phyloP scores from a whole-genome alignment of 768 basidiomycete species.

The Favolaschia claudopus region DNA sequence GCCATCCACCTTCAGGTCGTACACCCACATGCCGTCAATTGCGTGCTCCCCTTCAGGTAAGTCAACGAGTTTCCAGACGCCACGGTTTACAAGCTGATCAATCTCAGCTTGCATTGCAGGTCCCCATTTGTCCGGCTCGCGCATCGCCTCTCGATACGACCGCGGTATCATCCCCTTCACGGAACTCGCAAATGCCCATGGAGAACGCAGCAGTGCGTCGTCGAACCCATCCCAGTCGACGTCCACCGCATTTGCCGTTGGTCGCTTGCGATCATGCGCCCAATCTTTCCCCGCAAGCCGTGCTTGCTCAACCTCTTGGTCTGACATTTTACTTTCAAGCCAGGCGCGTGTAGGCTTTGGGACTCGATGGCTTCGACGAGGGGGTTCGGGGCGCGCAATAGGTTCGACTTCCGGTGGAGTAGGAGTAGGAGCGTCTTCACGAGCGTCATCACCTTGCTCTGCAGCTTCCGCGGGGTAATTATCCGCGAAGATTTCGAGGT shows the following conservation, averaged over 20 bases:
- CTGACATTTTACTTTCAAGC: not conserved
- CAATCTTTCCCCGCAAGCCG: not conserved
- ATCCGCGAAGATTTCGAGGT: not conserved
- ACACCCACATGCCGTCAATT: slow-evolving; percentile 42
- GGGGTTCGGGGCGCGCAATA: not conserved
- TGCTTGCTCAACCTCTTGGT: not conserved
- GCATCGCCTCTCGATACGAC: slow-evolving; percentile 6
- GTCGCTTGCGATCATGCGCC: no score
- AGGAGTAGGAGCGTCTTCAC: not conserved
- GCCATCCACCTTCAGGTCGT: slow-evolving; percentile 42
- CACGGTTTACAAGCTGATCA: not conserved
- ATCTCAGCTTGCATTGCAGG: slow-evolving; percentile 6
- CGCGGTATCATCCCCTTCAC: not conserved
- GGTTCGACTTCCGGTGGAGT: not conserved
- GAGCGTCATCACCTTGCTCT: no score
- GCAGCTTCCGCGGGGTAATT: not conserved
- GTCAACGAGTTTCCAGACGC: not conserved
- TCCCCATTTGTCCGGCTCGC: not conserved
- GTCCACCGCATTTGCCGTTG: not conserved
- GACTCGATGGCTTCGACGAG: not conserved
- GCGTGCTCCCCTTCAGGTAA: slow-evolving; percentile 23
- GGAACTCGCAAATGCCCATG: not conserved
- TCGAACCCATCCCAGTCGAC: not conserved
- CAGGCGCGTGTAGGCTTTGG: not conserved
- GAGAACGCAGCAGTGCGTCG: not conserved